Evolutionary conservation across 2,329 filamentous ascomycete genomes (phyloP), one percentile per base, ranked within the genome.

Genomic region (Macrophomina tecta): DNA sequence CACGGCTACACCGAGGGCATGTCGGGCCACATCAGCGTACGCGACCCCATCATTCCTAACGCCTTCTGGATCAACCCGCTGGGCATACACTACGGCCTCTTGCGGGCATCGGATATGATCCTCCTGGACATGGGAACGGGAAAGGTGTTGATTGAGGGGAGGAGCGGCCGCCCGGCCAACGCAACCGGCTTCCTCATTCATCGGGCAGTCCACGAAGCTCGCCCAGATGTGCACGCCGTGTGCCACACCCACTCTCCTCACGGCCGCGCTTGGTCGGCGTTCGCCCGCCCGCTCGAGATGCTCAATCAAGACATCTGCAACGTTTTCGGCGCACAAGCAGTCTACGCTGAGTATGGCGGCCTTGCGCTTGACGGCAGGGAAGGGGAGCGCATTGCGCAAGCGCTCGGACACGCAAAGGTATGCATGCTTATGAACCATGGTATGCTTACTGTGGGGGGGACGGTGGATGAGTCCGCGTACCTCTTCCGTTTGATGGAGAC

Each of bases 401-500:
- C 89, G 0, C 80, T 93, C 1, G 90, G 90, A 0, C 85, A 85
- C 70, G 90, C 83, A n/a, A 86, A 86, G 74, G 89, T 83, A 1
- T 83, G 87, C 69, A 88, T 92, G 53, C 79, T 92, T 60, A 82
- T 89, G 70, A 93, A 92, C 74, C 90, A 93, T 76, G 91, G 91
- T 0, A 78, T 93, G 38, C 77, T 93, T 55, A 91, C 89, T 0
- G 89, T 91, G 0, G 91, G 91, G 2, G 72, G 76, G 5, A 93
- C 90, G 0, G 90, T 93, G 1, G 90, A 93, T 73, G 90, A 93
- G 76, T 90, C 90, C 1, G 88, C 87, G 0, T 92, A 89, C 75
- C 76, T 92, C 58, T 90, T 91, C 74, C 87, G 87, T 0, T 78
- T 90, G 49, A 82, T 91, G 75, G 90, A 93, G 76, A 83, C 89